Evolutionary conservation across 345 rosid genomes (phyloP).

Genomic region (Syzygium oleosum): DNA sequence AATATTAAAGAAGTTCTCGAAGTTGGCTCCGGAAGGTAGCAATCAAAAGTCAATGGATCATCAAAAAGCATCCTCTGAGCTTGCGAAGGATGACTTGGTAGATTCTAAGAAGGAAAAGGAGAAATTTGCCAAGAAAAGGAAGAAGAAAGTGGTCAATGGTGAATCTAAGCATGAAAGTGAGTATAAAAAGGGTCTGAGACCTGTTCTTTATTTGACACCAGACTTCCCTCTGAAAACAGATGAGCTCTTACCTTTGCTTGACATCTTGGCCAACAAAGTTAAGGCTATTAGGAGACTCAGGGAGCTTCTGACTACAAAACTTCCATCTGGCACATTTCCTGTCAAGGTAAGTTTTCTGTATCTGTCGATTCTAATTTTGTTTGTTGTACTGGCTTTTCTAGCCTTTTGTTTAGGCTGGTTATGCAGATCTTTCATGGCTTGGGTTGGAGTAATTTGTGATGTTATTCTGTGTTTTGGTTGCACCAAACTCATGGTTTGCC

Average conservation of each 20-base stretch:
- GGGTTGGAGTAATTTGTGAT: background rate
- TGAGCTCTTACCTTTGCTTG: slow-evolving; percentile 89
- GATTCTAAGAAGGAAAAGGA: slow-evolving; percentile 74
- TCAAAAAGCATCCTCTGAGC: slow-evolving; percentile 53
- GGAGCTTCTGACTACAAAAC: slow-evolving; percentile 95
- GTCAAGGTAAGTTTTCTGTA: slow-evolving; percentile 55
- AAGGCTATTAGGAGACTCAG: slow-evolving; percentile 95
- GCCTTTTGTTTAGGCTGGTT: background rate
- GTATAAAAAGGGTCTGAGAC: slow-evolving; percentile 91
- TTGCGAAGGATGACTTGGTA: slow-evolving; percentile 41
- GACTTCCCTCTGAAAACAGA: slow-evolving; percentile 89
- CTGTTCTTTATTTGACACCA: slow-evolving; percentile 92
- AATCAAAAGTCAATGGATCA: slow-evolving; percentile 44
- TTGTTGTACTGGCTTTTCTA: background rate
- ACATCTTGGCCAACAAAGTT: slow-evolving; percentile 95
- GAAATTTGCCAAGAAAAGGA: slow-evolving; percentile 68
- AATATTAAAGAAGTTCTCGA: slow-evolving; percentile 57
- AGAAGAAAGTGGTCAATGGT: slow-evolving; percentile 47
- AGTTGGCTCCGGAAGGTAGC: slow-evolving; percentile 64
- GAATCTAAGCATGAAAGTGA: slow-evolving; percentile 81
- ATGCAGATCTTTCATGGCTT: background rate
- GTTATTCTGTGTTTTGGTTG: background rate
- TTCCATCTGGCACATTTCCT: slow-evolving; percentile 92
- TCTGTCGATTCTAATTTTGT: background rate
- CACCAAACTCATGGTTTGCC: background rate